Conservation (phyloP, 805 yeast species). For the Torulaspora franciscae region DNA sequence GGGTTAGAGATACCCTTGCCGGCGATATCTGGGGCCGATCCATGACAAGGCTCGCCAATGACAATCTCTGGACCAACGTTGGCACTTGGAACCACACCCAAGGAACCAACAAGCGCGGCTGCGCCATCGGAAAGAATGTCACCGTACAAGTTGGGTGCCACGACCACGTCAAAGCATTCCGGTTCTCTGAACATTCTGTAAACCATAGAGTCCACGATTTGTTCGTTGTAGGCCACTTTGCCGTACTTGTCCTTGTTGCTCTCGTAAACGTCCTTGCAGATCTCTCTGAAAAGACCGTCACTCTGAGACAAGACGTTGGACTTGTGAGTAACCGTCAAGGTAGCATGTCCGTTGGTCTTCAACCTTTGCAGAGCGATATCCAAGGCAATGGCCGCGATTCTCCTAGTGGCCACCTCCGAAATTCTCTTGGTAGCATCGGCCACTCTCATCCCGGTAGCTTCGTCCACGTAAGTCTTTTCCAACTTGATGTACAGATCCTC, state of each 20-base stretch:
- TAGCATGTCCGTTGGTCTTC: constrained; percentile 57
- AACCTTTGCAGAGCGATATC: constrained; percentile 91
- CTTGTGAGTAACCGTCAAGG: constrained; percentile 88
- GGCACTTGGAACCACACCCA: constrained; percentile 97
- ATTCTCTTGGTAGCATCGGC: constrained; percentile 98
- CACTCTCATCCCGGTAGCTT: constrained; percentile 76
- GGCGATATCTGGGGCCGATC: constrained; percentile 97
- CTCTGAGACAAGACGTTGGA: constrained; percentile 88
- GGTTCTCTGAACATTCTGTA: constrained; percentile 99
- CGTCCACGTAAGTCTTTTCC: constrained; percentile 63
- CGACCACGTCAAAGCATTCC: constrained; percentile 93
- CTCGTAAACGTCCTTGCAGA: constrained; percentile 45
- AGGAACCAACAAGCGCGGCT: constrained; percentile 94
- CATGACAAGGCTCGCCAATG: constrained; percentile 99
- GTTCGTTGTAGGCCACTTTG: constrained; percentile 74
- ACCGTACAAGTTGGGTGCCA: constrained; percentile 97
- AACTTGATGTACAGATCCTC: constrained; percentile 96
- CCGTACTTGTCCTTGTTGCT: constrained; percentile 54
- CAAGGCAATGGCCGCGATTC: constrained; percentile 85
- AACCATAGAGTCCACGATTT: constrained; percentile 98
- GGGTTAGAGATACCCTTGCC: constrained; percentile 95
- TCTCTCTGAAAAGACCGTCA: constrained; percentile 95
- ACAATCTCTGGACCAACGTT: constrained; percentile 95
- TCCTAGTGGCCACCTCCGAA: constrained; percentile 76
- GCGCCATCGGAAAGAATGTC: constrained; percentile 97